Conservation (phyloP, 1,284 basidiomycete species). For the Moesziomyces globuligerus region DNA sequence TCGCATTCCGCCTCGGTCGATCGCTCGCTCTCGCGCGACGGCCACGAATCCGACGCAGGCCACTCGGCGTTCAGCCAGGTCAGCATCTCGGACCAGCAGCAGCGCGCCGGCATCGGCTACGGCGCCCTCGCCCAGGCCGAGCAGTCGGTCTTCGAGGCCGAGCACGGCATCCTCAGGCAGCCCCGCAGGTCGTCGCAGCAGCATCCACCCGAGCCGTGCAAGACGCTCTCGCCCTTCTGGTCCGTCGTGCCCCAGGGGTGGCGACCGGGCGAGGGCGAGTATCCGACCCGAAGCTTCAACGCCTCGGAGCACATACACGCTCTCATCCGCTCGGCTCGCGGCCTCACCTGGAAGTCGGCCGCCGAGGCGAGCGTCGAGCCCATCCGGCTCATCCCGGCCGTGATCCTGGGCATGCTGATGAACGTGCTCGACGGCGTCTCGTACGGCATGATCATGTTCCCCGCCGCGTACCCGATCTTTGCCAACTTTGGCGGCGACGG, state of each 20-base stretch:
- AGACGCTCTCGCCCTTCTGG: constrained; percentile 41
- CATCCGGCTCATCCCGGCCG: constrained; percentile 74
- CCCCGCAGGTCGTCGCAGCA: constrained; percentile 33
- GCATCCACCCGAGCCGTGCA: constrained; percentile 21
- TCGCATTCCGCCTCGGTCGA: constrained; percentile 10
- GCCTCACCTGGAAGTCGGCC: constrained; percentile 52
- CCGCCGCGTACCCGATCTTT: constrained; percentile 78
- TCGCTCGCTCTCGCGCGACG: constrained; percentile 23
- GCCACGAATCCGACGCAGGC: constrained; percentile 21
- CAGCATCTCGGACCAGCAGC: constrained; percentile 26
- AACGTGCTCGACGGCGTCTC: constrained; percentile 91
- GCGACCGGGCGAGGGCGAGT: constrained; percentile 39
- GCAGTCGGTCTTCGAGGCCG: constrained; percentile 32
- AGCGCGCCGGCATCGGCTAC: constrained; percentile 47
- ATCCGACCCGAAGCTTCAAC: constrained; percentile 6
- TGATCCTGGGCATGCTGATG: constrained; percentile 83
- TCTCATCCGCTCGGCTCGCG: constrained; percentile 18
- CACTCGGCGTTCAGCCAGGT: constrained; percentile 39
- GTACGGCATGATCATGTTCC: constrained; percentile 86
- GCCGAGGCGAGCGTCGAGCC: constrained; percentile 52
- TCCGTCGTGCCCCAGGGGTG: constrained; percentile 24
- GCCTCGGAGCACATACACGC: constrained; percentile 18
- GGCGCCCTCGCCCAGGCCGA: constrained; percentile 58
- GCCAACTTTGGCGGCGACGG: constrained; percentile 84
- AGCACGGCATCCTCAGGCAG: constrained; percentile 8